phyloP scores from a whole-genome alignment of 345 rosid genomes.

The Eucalyptus curtisii region DNA sequence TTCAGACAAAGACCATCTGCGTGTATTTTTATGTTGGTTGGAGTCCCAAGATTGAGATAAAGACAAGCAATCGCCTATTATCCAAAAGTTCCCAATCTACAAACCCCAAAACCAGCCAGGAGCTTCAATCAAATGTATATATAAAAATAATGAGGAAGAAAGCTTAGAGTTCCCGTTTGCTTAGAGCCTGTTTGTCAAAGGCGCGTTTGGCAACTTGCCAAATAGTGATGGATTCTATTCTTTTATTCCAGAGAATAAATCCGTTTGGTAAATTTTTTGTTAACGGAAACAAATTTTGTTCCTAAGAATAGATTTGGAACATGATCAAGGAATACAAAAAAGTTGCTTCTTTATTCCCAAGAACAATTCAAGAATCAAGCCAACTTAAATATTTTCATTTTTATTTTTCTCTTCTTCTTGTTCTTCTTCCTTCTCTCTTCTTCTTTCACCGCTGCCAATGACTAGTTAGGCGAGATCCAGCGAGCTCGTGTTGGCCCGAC shows the following conservation, averaged over 20 bases:
- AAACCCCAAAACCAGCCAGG: not conserved
- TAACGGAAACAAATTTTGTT: rapidly evolving
- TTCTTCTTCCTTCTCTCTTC: too few species aligned
- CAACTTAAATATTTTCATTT: too few species aligned
- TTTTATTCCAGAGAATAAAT: rapidly evolving
- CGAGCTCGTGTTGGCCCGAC: rapidly evolving
- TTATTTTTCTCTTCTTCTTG: too few species aligned
- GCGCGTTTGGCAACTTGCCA: too few species aligned
- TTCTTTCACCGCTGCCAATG: rapidly evolving
- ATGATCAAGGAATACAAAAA: too few species aligned
- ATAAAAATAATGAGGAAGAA: not conserved
- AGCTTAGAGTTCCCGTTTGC: not conserved
- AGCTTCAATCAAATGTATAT: not conserved
- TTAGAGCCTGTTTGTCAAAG: not conserved
- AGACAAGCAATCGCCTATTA: not conserved
- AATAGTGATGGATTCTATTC: too few species aligned
- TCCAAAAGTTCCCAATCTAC: not conserved
- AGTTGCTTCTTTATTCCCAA: rapidly evolving
- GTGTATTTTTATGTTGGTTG: not conserved
- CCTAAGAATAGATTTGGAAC: too few species aligned
- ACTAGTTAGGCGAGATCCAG: too few species aligned
- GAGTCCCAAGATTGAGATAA: not conserved
- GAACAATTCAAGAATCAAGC: too few species aligned
- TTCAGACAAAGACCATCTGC: not conserved
- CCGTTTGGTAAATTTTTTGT: rapidly evolving